These are phyloP conservation scores for Gloeostereum incarnatum DNA, from an alignment of 768 basidiomycete genomes.

Conservation along the genomic window DNA sequence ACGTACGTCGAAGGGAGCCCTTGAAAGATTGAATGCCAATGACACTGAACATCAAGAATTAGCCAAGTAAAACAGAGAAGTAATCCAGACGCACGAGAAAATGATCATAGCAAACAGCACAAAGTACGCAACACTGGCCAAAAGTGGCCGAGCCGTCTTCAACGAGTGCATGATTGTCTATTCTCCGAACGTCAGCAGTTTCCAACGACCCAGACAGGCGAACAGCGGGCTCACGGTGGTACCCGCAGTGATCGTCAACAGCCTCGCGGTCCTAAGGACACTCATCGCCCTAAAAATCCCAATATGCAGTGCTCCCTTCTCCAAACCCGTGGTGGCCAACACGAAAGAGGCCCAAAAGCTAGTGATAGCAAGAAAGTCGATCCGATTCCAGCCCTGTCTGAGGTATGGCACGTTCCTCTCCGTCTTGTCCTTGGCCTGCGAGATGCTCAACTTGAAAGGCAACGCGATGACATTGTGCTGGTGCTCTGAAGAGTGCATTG, in stretches of 20 bases:
- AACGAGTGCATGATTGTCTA: conserved; percentile 86
- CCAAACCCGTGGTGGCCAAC: conserved; percentile 59
- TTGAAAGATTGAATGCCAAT: conserved; percentile 94
- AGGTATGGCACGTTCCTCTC: conserved; percentile 75
- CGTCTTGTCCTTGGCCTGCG: conserved; percentile 44
- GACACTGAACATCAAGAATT: conserved; percentile 36
- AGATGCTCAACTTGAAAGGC: conserved; percentile 56
- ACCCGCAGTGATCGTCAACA: conserved; percentile 84
- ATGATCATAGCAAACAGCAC: conserved; percentile 83
- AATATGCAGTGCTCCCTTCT: conserved; percentile 62
- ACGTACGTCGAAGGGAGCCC: conserved; percentile 67
- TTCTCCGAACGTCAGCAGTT: conserved; percentile 7
- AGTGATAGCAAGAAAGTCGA: conserved; percentile 80
- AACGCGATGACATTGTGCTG: conserved; percentile 33
- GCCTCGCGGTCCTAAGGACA: conserved; percentile 71
- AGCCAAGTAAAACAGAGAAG: background rate
- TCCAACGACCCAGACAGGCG: conserved; percentile 1
- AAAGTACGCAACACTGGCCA: conserved; percentile 86
- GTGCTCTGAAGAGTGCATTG: no score
- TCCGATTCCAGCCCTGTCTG: conserved; percentile 86
- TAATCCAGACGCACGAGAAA: conserved; percentile 58
- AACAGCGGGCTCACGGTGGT: conserved; percentile 60
- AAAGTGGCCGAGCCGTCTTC: conserved; percentile 83
- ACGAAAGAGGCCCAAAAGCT: conserved; percentile 83
- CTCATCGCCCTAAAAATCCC: conserved; percentile 86